Conservation (phyloP, 139 green algal species). For the Edaphochlamys debaryana region DNA sequence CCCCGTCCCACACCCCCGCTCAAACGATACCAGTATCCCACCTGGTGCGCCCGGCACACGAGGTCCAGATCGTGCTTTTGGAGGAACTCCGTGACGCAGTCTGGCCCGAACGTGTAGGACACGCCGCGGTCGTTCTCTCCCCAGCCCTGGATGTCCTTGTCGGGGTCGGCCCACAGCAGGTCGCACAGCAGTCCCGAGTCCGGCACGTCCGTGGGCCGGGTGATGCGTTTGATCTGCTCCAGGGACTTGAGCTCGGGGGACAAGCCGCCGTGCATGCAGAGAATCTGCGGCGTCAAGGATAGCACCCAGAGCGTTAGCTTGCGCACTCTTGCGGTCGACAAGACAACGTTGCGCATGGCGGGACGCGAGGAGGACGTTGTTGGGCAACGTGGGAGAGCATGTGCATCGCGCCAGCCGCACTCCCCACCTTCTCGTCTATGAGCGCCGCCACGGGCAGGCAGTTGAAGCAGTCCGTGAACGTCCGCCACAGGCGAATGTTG, state of each 20-base stretch:
- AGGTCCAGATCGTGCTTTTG: constrained; percentile 97
- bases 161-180: constrained; percentile 98
- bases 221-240: constrained; percentile 98
- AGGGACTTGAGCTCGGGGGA: constrained; percentile 97
- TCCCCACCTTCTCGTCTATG: constrained; percentile 97
- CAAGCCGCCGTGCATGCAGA: constrained; percentile 99
- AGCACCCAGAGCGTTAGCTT: no score
- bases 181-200: constrained; percentile 99
- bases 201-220: constrained; percentile 95
- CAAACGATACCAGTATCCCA: no score
- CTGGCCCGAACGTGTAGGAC: constrained; percentile 98
- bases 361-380: no score
- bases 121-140: constrained; percentile 99
- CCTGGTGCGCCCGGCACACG: constrained; percentile 97
- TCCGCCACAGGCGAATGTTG: constrained; percentile 99
- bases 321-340: no score
- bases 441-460: constrained; percentile 97
- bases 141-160: constrained; percentile 98
- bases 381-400: no score
- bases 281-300: constrained; percentile 90
- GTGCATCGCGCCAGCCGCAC: no score
- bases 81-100: constrained; percentile 97
- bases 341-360: background rate
- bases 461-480: constrained; percentile 99
- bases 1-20: no score